Evolutionary conservation across 2,329 filamentous ascomycete species (phyloP).

Genomic region (Nemania sp.): DNA sequence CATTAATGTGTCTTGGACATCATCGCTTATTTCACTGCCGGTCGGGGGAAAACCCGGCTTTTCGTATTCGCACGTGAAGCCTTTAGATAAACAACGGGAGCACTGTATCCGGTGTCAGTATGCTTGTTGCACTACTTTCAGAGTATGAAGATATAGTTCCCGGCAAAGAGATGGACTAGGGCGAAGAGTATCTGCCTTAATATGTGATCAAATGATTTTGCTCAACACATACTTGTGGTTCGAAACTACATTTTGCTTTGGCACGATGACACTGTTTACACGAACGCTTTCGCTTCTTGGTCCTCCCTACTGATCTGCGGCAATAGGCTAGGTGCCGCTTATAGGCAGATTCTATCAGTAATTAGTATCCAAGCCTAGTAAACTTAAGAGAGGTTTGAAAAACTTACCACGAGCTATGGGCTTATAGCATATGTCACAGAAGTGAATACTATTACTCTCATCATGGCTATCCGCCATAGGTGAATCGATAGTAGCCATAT

Average conservation of each 20-base stretch:
- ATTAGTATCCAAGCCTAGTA: slow-evolving; percentile 1
- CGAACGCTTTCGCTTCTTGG: slow-evolving; percentile 44
- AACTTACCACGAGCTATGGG: slow-evolving; percentile 44
- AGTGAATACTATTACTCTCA: slow-evolving; percentile 31
- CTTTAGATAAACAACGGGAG: slow-evolving; percentile 40
- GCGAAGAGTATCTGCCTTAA: slow-evolving; percentile 15
- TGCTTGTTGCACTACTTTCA: background rate
- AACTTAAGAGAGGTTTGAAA: background rate
- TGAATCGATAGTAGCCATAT: slow-evolving; percentile 19
- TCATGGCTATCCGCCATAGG: slow-evolving; percentile 19
- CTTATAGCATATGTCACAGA: slow-evolving; percentile 45
- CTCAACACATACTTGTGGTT: slow-evolving; percentile 41
- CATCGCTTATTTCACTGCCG: slow-evolving; percentile 9
- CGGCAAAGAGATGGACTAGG: background rate
- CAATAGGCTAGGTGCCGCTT: slow-evolving; percentile 47
- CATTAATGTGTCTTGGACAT: slow-evolving; percentile 12
- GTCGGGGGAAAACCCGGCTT: slow-evolving; percentile 12
- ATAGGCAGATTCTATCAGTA: slow-evolving; percentile 42
- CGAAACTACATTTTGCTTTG: slow-evolving; percentile 47
- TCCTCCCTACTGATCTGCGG: slow-evolving; percentile 38
- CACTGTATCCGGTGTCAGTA: slow-evolving; percentile 34
- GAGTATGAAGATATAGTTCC: background rate
- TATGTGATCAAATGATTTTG: slow-evolving; percentile 25
- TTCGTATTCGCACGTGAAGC: slow-evolving; percentile 45
- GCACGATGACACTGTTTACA: slow-evolving; percentile 46